Evolutionary conservation across 371 early-diverging fungal species (phyloP).

Genomic region (Apophysomyces trapeziformis): DNA sequence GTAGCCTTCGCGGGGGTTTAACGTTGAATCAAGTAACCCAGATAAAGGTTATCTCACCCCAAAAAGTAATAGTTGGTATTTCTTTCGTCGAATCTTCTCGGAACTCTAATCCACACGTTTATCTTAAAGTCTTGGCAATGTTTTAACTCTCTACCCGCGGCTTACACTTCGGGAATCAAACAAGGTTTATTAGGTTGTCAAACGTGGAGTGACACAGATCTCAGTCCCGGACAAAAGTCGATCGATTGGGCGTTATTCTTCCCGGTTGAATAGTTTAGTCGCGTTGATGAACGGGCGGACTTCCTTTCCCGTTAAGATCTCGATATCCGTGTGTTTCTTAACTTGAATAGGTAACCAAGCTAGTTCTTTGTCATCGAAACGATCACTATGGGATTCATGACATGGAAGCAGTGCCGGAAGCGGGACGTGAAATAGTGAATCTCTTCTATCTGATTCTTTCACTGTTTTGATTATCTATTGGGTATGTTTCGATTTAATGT

Average conservation of each 20-base stretch:
- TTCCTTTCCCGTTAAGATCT: not conserved
- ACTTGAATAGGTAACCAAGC: conserved; percentile 3
- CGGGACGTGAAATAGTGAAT: not conserved
- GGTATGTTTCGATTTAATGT: not conserved
- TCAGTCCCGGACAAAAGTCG: conserved; percentile 6
- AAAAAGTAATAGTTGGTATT: conserved; percentile 4
- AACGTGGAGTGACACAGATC: conserved; percentile 11
- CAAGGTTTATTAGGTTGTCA: conserved; percentile 10
- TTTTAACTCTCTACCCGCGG: conserved; percentile 1
- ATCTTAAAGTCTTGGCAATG: not conserved
- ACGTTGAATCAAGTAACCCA: conserved; percentile 1
- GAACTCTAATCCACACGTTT: conserved; percentile 8
- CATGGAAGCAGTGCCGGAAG: not conserved
- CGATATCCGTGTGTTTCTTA: not conserved
- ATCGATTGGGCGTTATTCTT: not conserved
- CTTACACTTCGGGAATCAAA: conserved; percentile 4
- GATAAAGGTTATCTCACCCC: not conserved
- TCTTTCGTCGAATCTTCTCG: conserved; percentile 3
- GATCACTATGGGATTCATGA: not conserved
- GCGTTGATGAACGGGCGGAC: conserved; percentile 3
- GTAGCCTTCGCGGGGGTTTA: not conserved
- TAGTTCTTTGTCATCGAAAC: not conserved
- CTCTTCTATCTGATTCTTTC: not conserved
- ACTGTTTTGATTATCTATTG: not conserved
- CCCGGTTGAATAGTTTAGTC: not conserved